phyloP scores from a whole-genome alignment of 73 alveolate species.

The Stentor roeselii region DNA sequence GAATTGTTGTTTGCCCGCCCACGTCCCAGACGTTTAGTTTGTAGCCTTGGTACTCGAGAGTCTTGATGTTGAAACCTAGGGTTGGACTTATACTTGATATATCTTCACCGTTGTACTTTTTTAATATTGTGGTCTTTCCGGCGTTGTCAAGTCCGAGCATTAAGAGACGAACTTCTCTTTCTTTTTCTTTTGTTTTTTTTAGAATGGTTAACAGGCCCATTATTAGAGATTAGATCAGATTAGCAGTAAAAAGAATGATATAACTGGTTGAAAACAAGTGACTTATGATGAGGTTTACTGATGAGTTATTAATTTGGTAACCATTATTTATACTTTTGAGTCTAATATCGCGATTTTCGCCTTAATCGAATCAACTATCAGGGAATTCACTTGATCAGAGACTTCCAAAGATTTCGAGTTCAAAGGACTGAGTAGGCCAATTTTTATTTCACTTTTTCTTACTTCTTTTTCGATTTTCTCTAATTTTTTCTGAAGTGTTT shows the following conservation, averaged over 20 bases:
- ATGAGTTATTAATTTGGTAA: too few relatives aligned
- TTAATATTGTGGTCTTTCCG: constrained; percentile 92
- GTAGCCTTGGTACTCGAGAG: constrained; percentile 88
- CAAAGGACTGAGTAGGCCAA: not conserved
- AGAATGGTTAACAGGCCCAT: constrained; percentile 92
- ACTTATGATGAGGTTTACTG: too few relatives aligned
- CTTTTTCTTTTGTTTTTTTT: constrained; percentile 87
- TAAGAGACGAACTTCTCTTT: constrained; percentile 87
- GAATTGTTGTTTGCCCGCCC: constrained; percentile 96
- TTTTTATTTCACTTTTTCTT: not conserved
- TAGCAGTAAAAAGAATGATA: too few relatives aligned
- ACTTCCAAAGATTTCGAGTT: not conserved
- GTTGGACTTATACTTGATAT: constrained; percentile 95
- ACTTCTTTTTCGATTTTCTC: not conserved
- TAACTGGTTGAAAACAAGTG: too few relatives aligned
- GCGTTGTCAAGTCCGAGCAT: constrained; percentile 94
- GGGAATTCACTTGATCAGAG: constrained; percentile 31
- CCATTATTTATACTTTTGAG: too few relatives aligned
- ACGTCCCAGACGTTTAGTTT: constrained; percentile 98
- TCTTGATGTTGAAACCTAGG: constrained; percentile 95
- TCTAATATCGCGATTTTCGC: constrained; percentile 46
- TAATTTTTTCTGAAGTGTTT: not conserved
- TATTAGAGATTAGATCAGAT: not conserved
- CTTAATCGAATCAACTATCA: constrained; percentile 38
- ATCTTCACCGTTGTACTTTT: constrained; percentile 95